phyloP scores from a whole-genome alignment of 139 green algal species.

The Tetraselmis striata region DNA sequence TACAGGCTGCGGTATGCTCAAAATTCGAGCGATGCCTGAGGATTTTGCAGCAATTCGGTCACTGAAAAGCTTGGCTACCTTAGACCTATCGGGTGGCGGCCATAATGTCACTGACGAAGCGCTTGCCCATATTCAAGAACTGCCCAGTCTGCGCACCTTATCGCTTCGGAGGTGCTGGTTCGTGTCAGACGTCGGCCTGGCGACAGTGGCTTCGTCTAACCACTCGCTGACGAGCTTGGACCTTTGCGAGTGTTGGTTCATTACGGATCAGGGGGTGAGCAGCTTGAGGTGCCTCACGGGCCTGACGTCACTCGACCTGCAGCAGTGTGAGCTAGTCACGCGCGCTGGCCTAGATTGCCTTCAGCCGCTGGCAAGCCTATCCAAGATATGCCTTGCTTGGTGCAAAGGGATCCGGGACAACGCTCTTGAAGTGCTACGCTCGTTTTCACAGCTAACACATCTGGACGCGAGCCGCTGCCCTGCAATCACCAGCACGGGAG shows the following conservation, averaged over 20 bases:
- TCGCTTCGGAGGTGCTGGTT: background rate
- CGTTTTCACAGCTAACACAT: background rate
- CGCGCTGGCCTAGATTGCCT: no score
- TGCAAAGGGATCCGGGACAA: background rate
- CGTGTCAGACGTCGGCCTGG: background rate
- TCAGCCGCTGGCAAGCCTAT: background rate
- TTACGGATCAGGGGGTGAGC: background rate
- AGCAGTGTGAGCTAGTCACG: background rate
- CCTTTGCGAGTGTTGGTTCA: background rate
- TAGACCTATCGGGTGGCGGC: background rate
- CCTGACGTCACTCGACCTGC: background rate
- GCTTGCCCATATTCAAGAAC: background rate
- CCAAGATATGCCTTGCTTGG: background rate
- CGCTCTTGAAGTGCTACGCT: background rate
- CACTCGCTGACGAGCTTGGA: background rate
- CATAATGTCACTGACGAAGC: background rate
- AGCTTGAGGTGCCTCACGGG: background rate
- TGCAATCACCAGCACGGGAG: no score
- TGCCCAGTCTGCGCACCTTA: background rate
- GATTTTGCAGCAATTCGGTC: background rate
- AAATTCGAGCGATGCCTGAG: background rate
- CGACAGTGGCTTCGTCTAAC: background rate
- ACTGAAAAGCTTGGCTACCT: background rate
- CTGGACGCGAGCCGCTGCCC: no score
- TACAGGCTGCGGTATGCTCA: no score